Base-by-base conservation (phyloP, 306 rosid genomes). In the Erythrophleum fordii region DNA sequence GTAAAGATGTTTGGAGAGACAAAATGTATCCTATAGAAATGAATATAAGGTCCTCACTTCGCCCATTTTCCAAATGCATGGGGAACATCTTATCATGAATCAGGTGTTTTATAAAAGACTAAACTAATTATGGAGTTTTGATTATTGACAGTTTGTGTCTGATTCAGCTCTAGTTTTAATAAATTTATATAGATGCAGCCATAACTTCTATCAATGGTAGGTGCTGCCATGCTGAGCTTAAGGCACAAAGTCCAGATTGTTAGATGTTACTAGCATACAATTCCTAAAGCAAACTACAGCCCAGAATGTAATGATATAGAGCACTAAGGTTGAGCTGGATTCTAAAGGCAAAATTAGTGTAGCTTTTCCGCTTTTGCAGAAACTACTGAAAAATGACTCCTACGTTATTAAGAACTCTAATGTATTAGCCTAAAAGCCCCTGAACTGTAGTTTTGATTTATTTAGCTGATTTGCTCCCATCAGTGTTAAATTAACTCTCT, bases 311-410 rank as follows among this genome's bases (percentile, higher is more conserved):
- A 52, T 71, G 41, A 44, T 61, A 41, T 12, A 16, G 11, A 46
- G 28, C 41, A 46, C 73, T 31, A 11, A 20, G 67, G 65, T 37
- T 60, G 68, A 51, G 37, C 44, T 70, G 37, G 73, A 76, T 49
- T 37, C 20, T 60, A 46, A 67, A 35, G 68, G 78, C 22, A 26
- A 39, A 8, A 55, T 55, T 8, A 20, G 29, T 22, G 22, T 20
- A 22, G 35, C 59, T 81, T 58, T 55, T 68, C 55, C 71, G 59
- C 69, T 73, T 72, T 52, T 65, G 76, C 77, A 31, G 72, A 74
- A 83, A 68, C 35, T 59, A 18, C 53, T 61, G 45, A 26, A 22
- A 69, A 80, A n/a, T 69, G 62, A 31, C 13, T 13, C 28, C 72
- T 17, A n/a, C 39, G 31, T 52, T 42, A 48, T 37, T 35, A 37